Base-by-base conservation (phyloP, 805 yeast genomes). In the Myxozyma melibiosi region DNA sequence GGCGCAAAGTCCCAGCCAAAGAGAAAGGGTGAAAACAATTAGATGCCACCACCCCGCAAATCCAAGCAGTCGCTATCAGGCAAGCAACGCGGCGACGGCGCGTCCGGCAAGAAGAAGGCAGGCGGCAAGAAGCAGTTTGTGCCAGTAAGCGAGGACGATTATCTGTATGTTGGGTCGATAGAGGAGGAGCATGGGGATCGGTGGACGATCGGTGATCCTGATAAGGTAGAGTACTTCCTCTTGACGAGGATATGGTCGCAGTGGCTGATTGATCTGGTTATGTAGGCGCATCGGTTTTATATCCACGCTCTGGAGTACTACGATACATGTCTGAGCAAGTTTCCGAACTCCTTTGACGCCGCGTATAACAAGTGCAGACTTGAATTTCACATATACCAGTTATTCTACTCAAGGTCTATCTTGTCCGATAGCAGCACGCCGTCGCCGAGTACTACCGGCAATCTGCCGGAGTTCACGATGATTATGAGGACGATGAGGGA, bases 141-240 rank as follows among this genome's bases (percentile, higher is more conserved):
- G 25, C 61, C 64, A 9, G 46, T 38, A 14, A 50, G 52, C 20
- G 64, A 59, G 40, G 65, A 61, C 42, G 65, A 61, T 27, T 55
- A 45, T 35, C 40, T 61, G 11, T 59, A 35, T 43, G 45, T 53
- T 16, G 64, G 65, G n/a, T 59, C 64, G 1, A 20, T 41, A 14
- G 65, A 61, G 42, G 65, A 61, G 42, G 65, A 61, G 34, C 64
- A 59, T 28, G 65, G 65, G 9, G 64, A 61, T 27, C 42, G 65
- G 20, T 61, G 65, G 65, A 31, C 38, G 7, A 43, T 27, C 9
- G 45, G 53, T 38, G 65, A 61, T 42, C 64, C 64, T 3, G 61
- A 55, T 3, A 61, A 61, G 54, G 63, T 57, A 40, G 6, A 61
- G 20, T 16, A 8, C 28, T 9, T 30, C 18, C 22, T 31, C 20